phyloP scores from a whole-genome alignment of 345 rosid genomes.

The Linum trigynum region DNA sequence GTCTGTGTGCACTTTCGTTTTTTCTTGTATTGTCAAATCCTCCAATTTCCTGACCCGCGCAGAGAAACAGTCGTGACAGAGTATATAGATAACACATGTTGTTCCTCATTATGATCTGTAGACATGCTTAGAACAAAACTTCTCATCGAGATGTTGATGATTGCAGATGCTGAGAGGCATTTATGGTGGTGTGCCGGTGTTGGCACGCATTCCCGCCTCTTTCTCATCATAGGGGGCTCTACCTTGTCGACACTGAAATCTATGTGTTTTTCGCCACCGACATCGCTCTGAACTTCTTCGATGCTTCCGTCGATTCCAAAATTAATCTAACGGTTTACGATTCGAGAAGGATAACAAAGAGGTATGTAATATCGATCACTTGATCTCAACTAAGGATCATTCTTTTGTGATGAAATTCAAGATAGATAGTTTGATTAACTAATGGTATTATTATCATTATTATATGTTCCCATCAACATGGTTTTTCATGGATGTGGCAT shows the following conservation, averaged over 20 bases:
- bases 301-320: slow-evolving; percentile 57
- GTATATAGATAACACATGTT: too few species aligned
- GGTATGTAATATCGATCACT: slow-evolving; percentile 25
- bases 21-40: too few species aligned
- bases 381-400: not conserved
- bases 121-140: too few species aligned
- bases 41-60: too few species aligned
- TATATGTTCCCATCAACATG: slow-evolving; percentile 70
- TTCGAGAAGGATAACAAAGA: slow-evolving; percentile 45
- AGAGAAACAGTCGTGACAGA: too few species aligned
- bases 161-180: slow-evolving; percentile 73
- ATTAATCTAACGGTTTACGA: slow-evolving; percentile 63
- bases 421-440: too few species aligned
- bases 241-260: slow-evolving; percentile 53
- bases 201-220: slow-evolving; percentile 52
- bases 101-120: too few species aligned
- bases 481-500: slow-evolving; percentile 93
- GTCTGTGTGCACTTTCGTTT: too few species aligned
- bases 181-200: slow-evolving; percentile 75
- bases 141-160: too few species aligned
- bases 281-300: slow-evolving; percentile 64
- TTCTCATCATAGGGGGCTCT: slow-evolving; percentile 30
- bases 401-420: not conserved
- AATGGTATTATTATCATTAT: too few species aligned
- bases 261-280: slow-evolving; percentile 68